Evolutionary conservation across 2,329 filamentous ascomycete genomes (phyloP), one percentile per base, ranked within the genome.

Genomic region (Sphaerulina musiva): DNA sequence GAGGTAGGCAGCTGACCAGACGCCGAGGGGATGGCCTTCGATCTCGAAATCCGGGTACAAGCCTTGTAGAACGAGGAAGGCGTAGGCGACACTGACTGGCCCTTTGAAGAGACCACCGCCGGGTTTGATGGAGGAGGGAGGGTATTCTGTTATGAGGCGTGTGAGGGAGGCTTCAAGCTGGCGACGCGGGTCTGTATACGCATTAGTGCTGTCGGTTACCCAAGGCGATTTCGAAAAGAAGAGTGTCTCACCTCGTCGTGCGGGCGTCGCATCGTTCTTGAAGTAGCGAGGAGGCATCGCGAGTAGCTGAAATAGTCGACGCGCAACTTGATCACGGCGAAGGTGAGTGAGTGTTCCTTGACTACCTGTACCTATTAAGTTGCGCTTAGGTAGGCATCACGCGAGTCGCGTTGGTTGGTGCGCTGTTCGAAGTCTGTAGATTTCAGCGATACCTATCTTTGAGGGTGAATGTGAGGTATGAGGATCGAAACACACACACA

Each of bases 91-190:
- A 46, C 70, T 74, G 44, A 76, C 73, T 7, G 76, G 74, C 12
- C 76, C 76, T 65, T 76, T 74, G 67, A 76, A 78, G 29, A 78
- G 69, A 20, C 76, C 76, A 39, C 76, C 76, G 44, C 73, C 71
- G 8, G 75, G 74, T 31, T 69, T 68, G 45, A 77, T 64, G 42
- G 69, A 67, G 43, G 75, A 70, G 17, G 76, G 76, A 43, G 76
- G 76, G 59, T 76, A 66, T 9, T 76, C 69, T 46, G 68, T 74
- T 43, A 78, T 72, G 39, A 78, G 70, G 54, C 76, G 74, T 32
- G 72, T 73, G 48, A 78, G 68, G 12, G 75, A 78, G 51, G 75
- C 75, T 61, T 76, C 68, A 58, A 78, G 68, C 63, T 78, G 76
- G 56, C 77, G 76, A 66, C 75, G 70, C 51, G 76, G 71, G 58